phyloP scores from a whole-genome alignment of 306 rosid genomes.

The Cucurbita maxima region DNA sequence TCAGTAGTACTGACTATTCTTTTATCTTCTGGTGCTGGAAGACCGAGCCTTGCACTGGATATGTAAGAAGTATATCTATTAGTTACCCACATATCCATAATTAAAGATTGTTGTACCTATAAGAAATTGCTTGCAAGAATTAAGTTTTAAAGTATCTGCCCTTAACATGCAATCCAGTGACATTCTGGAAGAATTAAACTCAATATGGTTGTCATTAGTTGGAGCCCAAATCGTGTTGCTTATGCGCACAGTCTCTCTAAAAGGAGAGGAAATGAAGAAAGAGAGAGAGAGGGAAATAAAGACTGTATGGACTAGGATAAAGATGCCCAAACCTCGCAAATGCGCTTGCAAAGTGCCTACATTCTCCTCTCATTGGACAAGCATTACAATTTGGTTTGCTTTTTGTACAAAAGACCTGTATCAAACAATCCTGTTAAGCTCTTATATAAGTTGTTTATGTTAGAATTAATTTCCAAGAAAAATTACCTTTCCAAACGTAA shows the following conservation, averaged over 20 bases:
- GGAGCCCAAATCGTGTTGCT: neutral
- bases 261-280: neutral
- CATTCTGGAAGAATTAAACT: neutral
- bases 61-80: slow-evolving; percentile 11
- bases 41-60: slow-evolving; percentile 93
- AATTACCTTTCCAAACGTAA: slow-evolving; percentile 95
- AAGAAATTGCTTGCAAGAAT: neutral
- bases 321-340: slow-evolving; percentile 64
- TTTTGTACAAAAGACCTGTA: slow-evolving; percentile 96
- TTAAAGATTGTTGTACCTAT: neutral
- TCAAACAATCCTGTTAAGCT: slow-evolving; percentile 8
- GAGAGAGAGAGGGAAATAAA: neutral
- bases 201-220: neutral
- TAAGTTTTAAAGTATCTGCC: neutral
- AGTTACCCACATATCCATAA: slow-evolving; percentile 11
- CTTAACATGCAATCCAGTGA: neutral
- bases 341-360: slow-evolving; percentile 98
- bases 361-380: slow-evolving; percentile 98
- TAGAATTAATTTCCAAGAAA: slow-evolving; percentile 2
- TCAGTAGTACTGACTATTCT: slow-evolving; percentile 42
- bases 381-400: slow-evolving; percentile 96
- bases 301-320: slow-evolving; percentile 1
- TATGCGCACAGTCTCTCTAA: no score
- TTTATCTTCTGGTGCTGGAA: slow-evolving; percentile 84
- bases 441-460: slow-evolving; percentile 17